Base-by-base conservation (phyloP, 805 yeast species). In the Isabelozyma pseudorhagii region DNA sequence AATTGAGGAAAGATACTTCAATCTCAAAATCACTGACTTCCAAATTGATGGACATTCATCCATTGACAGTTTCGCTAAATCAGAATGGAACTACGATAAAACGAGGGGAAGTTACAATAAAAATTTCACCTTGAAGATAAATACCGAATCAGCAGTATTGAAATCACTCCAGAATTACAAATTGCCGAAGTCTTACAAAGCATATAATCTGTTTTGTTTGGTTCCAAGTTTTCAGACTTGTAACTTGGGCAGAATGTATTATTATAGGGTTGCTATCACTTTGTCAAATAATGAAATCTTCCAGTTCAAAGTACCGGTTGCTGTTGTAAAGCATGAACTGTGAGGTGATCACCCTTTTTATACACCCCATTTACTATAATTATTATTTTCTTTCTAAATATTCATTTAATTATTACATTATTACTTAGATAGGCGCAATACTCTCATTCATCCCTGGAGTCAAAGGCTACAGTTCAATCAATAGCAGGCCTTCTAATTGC, bases 181-280 rank as follows among this genome's bases (percentile, higher is more conserved):
- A 44, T 38, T 46, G 25, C 31, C 15, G 17, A 42, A 38, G 21
- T 45, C 10, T 17, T 17, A n/a, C 34, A 42, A 49, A 38, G 51
- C 57, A 3, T 66, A 51, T 34, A 68, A 71, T 45, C 46, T 51
- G 15, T 68, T 62, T 46, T 59, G 62, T 40, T 56, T 72, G 40
- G 70, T 69, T 28, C 77, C 77, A 13, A 62, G 63, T 47, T 72
- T 72, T 56, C 77, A 72, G 50, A 58, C 64, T 29, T 72, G 77
- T 50, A 54, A 57, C 44, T 42, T 67, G 50, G 60, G 64, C 1
- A 54, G 77, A 39, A 42, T 68, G 38, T 72, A 72, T 52, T 68
- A 68, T 47, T 45, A 71, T 11, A 60, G 59, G 44, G 46, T 66
- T 3, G 38, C 48, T 25, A 14, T 69, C 14, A 45, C 42, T 11